These are phyloP conservation scores for Udeniomyces megalosporus DNA, from an alignment of 768 basidiomycete species.

Conservation along the genomic window DNA sequence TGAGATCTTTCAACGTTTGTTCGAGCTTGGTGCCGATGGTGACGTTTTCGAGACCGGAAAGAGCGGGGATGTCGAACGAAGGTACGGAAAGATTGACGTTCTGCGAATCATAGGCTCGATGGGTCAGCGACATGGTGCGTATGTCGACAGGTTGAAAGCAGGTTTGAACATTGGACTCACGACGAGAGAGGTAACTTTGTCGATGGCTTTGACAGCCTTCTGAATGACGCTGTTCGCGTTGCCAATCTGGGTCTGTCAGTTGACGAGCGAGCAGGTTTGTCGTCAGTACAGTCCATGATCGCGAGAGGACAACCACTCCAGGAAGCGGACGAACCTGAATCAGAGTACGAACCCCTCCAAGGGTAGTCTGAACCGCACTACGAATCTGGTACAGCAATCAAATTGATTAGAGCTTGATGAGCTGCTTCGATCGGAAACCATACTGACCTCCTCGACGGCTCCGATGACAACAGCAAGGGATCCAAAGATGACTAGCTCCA, in stretches of 20 bases:
- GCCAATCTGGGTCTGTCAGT: conserved; percentile 50
- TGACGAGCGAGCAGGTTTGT: too few relatives aligned
- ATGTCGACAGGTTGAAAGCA: neutral
- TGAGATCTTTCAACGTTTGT: conserved; percentile 55
- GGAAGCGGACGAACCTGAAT: too few relatives aligned
- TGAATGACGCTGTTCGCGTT: conserved; percentile 53
- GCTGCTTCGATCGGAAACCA: too few relatives aligned
- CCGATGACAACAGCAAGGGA: conserved; percentile 60
- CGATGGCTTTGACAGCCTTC: conserved; percentile 48
- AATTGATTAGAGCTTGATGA: neutral
- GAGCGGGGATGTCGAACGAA: conserved; percentile 55
- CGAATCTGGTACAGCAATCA: conserved; percentile 44
- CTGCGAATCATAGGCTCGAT: neutral
- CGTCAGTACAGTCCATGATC: too few relatives aligned
- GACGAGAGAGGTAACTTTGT: conserved; percentile 31
- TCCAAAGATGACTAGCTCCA: conserved; percentile 75
- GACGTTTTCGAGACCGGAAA: conserved; percentile 58
- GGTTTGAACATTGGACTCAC: too few relatives aligned
- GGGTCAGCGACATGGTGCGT: neutral
- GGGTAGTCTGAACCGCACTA: conserved; percentile 43
- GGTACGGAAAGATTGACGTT: conserved; percentile 46
- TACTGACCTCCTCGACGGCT: conserved; percentile 65
- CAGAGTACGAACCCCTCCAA: conserved; percentile 45
- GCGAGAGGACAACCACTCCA: too few relatives aligned
- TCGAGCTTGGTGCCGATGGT: conserved; percentile 63